Evolutionary conservation across 148 eudicot species (phyloP).

Genomic region (Camellia sinensis): DNA sequence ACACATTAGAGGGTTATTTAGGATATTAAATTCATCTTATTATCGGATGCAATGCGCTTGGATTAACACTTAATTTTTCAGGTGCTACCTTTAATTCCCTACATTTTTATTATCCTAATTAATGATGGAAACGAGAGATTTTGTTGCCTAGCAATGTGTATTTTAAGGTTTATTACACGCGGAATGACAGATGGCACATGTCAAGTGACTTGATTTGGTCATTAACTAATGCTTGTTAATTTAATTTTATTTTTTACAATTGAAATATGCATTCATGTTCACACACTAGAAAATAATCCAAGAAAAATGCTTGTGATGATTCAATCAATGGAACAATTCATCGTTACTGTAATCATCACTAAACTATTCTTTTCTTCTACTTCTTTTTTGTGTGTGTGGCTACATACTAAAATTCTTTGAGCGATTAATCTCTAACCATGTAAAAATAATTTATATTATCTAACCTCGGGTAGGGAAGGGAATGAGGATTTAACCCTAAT

Average conservation of each 20-base stretch:
- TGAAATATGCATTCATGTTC: too few relatives aligned
- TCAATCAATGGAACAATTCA: neutral
- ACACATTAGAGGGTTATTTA: neutral
- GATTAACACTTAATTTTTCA: neutral
- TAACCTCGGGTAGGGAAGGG: too few relatives aligned
- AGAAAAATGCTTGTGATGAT: neutral
- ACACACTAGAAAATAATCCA: too few relatives aligned
- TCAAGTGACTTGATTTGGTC: neutral
- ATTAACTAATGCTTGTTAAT: neutral
- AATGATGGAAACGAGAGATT: neutral
- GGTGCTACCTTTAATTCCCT: neutral
- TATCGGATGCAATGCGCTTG: neutral
- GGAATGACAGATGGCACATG: constrained; percentile 9
- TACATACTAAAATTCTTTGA: too few relatives aligned
- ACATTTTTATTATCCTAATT: neutral
- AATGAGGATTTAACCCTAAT: too few relatives aligned
- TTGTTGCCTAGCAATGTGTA: neutral
- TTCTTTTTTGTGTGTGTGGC: too few relatives aligned
- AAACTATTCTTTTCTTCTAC: too few relatives aligned
- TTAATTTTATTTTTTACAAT: too few relatives aligned
- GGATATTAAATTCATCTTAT: constrained; percentile 14
- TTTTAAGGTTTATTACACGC: neutral
- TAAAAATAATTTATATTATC: too few relatives aligned
- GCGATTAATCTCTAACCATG: neutral
- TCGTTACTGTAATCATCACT: too few relatives aligned